These are phyloP conservation scores for Cryptococcus sp. DNA, from an alignment of 1,284 basidiomycete species.

Conservation along the genomic window DNA sequence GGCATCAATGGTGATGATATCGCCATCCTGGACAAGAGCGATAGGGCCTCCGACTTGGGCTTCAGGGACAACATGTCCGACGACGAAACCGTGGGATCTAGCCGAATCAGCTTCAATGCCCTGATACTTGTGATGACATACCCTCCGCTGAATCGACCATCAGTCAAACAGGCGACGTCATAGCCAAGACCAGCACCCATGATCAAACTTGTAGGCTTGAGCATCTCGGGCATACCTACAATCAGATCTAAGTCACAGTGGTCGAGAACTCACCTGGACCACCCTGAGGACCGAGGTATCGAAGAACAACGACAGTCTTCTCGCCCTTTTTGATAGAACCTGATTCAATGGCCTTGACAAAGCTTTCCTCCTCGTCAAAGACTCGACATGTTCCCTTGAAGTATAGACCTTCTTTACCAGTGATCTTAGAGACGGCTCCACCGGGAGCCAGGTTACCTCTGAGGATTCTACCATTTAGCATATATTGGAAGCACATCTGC, in stretches of 20 bases:
- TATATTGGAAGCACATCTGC: neutral
- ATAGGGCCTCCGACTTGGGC: conserved; percentile 92
- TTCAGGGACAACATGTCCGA: conserved; percentile 60
- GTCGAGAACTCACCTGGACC: conserved; percentile 56
- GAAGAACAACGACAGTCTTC: conserved; percentile 76
- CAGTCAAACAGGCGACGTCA: conserved; percentile 89
- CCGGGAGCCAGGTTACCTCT: conserved; percentile 85
- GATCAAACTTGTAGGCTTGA: conserved; percentile 75
- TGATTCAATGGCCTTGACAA: conserved; percentile 75
- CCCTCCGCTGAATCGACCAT: conserved; percentile 94
- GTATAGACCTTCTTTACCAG: conserved; percentile 85
- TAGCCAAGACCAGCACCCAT: conserved; percentile 89
- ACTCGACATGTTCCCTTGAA: conserved; percentile 58
- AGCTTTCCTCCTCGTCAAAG: conserved; percentile 66
- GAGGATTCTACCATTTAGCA: conserved; percentile 62
- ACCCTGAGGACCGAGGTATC: conserved; percentile 94
- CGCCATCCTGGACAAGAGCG: conserved; percentile 88
- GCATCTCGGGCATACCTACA: conserved; percentile 84
- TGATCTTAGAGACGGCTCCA: conserved; percentile 90
- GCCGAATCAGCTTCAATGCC: neutral
- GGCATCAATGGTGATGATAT: conserved; percentile 76
- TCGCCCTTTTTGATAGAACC: conserved; percentile 78
- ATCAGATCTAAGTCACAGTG: neutral
- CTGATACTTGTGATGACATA: conserved; percentile 26
- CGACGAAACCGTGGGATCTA: conserved; percentile 55